Evolutionary conservation across 176 grass and related monocot genomes (phyloP), one percentile per base, ranked within the genome.

Genomic region (Luzula sylvatica): DNA sequence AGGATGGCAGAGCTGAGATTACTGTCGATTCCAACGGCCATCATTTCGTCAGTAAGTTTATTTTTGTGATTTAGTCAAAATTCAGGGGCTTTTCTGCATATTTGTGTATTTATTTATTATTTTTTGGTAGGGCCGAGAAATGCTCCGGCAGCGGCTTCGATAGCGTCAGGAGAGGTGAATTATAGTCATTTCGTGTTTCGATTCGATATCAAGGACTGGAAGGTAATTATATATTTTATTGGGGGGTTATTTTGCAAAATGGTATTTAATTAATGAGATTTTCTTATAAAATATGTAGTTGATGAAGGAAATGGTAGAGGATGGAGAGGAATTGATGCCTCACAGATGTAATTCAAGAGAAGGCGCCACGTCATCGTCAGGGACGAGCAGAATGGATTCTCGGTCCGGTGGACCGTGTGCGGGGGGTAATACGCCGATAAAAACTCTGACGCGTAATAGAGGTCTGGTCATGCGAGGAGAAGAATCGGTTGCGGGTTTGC

Each of bases 131-230:
- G 14, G 19, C 72, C 66, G 55, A 65, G 38, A 38, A 75, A 75
- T 82, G 72, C 72, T 65, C 78, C 78, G 12, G 20, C 50, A 46
- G 77, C 77, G 16, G 1, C 11, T 28, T 26, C 29, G 9, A 70
- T 80, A 61, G 13, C 40, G 5, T 81, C 71, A 3, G 15, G 78
- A 42, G 20, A 75, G 14, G 52, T 66, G 20, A 13, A 38, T 26
- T 58, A 66, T 22, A 50, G 38, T 13, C 72, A 82, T 54, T 82
- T 71, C 28, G 46, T 82, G 46, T 71, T 82, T 48, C n/a, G 72
- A 3, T 71, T 66, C 70, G 71, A 82, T 71, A 18, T n/a, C 0
- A 27, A 54, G 35, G 72, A 67, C 19, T 82, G 78, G 78, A 30
- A 43, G 52, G 78, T 82, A 75, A 46, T 41, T 46, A 27, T 1